These are phyloP conservation scores for Hypoxylon lienhwacheense DNA, from an alignment of 495 filamentous ascomycete species.

Conservation along the genomic window DNA sequence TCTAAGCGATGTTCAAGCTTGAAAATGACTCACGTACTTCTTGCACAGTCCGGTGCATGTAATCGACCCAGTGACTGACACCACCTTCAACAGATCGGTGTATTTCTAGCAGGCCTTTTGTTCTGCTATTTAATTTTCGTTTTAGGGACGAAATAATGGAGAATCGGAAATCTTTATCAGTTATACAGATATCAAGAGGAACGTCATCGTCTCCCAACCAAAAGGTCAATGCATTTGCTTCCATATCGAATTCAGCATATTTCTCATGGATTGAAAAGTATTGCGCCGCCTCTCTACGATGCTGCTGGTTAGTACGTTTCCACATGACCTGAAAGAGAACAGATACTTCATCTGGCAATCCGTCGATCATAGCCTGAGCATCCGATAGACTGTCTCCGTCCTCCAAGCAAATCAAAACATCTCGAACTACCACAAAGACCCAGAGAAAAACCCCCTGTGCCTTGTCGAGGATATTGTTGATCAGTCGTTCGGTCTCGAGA, in stretches of 20 bases:
- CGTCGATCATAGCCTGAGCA: not conserved
- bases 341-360: not conserved
- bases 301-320: not conserved
- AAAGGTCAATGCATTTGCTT: not conserved
- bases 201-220: not conserved
- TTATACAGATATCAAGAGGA: not conserved
- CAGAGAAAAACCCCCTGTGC: not conserved
- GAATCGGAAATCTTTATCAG: not conserved
- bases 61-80: not conserved
- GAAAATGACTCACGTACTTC: not conserved
- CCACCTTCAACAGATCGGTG: not conserved
- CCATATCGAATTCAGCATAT: not conserved
- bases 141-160: not conserved
- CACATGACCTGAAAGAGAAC: not conserved
- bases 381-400: not conserved
- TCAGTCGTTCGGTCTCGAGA: not conserved
- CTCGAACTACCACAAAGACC: not conserved
- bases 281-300: not conserved
- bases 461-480: not conserved
- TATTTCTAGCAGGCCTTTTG: not conserved
- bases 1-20: no score
- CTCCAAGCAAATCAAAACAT: not conserved
- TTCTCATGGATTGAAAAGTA: not conserved
- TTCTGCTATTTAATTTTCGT: not conserved
- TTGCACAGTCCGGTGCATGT: not conserved